phyloP scores from a whole-genome alignment of 148 eudicot species.

The Amaranthus hypochondriacus region DNA sequence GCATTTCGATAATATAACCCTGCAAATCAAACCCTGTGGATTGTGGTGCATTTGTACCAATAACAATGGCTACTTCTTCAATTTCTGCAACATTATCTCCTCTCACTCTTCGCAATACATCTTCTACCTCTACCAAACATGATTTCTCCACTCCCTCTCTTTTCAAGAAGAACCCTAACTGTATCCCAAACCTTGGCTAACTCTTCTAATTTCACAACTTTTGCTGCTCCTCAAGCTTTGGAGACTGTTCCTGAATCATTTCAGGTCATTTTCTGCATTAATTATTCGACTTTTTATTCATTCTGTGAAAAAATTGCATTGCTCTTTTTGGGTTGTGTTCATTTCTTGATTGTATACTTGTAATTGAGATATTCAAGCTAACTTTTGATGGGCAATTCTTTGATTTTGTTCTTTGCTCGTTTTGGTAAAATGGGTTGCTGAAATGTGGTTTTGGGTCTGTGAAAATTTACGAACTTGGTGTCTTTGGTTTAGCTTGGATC shows the following conservation, averaged over 20 bases:
- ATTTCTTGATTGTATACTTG: too few relatives aligned
- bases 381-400: background rate
- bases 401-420: background rate
- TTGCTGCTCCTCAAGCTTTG: conserved; percentile 45
- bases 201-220: conserved; percentile 19
- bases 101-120: conserved; percentile 24
- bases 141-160: conserved; percentile 18
- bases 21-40: conserved; percentile 6
- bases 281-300: too few relatives aligned
- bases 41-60: background rate
- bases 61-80: conserved; percentile 39
- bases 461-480: background rate
- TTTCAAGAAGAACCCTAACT: conserved; percentile 23
- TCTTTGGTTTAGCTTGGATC: background rate
- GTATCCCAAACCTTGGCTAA: conserved; percentile 1
- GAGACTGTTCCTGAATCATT: conserved; percentile 20
- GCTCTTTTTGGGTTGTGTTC: background rate
- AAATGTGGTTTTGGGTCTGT: background rate
- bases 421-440: conserved; percentile 13
- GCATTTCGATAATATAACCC: conserved; percentile 22
- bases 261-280: conserved; percentile 9
- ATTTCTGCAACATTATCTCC: conserved; percentile 32
- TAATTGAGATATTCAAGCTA: background rate
- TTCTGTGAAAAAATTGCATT: background rate
- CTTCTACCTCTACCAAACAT: conserved; percentile 25